Evolutionary conservation across 2,329 filamentous ascomycete genomes (phyloP), one percentile per base, ranked within the genome.

Genomic region (Aotearoamyces nothofagi): DNA sequence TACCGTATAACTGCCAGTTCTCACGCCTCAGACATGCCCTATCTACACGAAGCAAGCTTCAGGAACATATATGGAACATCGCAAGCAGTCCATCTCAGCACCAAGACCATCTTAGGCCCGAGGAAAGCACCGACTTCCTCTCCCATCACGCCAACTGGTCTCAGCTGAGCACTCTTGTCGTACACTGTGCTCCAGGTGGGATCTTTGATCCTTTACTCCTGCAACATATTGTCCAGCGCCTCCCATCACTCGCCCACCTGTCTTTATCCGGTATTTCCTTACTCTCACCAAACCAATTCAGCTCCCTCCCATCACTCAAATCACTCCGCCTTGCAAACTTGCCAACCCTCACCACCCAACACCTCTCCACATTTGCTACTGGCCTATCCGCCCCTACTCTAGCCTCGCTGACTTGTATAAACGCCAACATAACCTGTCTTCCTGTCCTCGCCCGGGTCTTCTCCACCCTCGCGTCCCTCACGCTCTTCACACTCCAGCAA

Each of bases 31-130:
- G 67, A 32, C 63, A 77, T 35, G 69, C 71, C 0, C 45, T 78
- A 11, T 67, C 68, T 5, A 70, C 69, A 0, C 55, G 72, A 15
- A 46, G 42, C 14, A 61, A 63, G 9, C 52, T 77, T 8, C 61
- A 58, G 40, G 61, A 71, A 36, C 69, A 71, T 53, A 58, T 62
- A 22, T 77, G 71, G 72, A 51, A 69, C 10, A 40, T 77, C 11
- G 40, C 42, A 25, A 28, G 40, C 6, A 46, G 40, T 27, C 31
- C 39, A 8, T 37, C 37, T 17, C 41, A 45, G 59, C 66, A 36
- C 36, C 53, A 37, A 47, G 39, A 34, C 27, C 38, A 11, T n/a
- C 24, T 11, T 10, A 12, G 24, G 11, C 15, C 56, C 29, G 44
- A 55, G 17, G 41, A 58, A 37, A 56, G 51, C 25, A 39, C 52